A percentile compares a stretch with the other conserved stretches of the same genome.
Evolutionary conservation across 2,329 filamentous ascomycete species (phyloP).

Genomic region (Sporothrix inflata): DNA sequence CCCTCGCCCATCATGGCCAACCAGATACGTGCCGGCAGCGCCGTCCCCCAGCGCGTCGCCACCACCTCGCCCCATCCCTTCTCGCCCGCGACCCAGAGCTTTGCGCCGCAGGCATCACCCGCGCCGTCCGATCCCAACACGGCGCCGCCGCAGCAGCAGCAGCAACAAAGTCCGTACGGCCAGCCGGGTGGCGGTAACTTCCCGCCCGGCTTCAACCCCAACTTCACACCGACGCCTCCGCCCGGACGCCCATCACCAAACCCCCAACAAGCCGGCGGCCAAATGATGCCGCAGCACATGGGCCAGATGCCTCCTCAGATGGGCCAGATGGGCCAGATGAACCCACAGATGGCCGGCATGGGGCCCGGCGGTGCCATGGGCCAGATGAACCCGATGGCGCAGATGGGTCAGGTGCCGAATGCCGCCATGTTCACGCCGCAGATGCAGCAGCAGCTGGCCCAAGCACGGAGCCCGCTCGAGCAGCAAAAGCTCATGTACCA

Average conservation of each 20-base stretch:
- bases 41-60: constrained; percentile 76
- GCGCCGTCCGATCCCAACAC: constrained; percentile 74
- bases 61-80: constrained; percentile 93
- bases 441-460: constrained; percentile 46
- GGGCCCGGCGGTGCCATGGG: constrained; percentile 39
- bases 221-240: constrained; percentile 60
- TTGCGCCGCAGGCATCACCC: constrained; percentile 73
- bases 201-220: constrained; percentile 60
- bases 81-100: constrained; percentile 74
- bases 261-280: constrained; percentile 53
- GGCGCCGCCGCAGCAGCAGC: constrained; percentile 67
- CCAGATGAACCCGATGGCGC: constrained; percentile 44
- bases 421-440: constrained; percentile 41
- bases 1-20: constrained; percentile 91
- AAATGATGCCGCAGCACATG: constrained; percentile 59
- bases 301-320: constrained; percentile 38
- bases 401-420: constrained; percentile 47
- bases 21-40: constrained; percentile 69
- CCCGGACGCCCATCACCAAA: constrained; percentile 60
- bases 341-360: constrained; percentile 33
- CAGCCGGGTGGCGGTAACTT: constrained; percentile 58
- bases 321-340: constrained; percentile 42
- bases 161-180: constrained; percentile 68
- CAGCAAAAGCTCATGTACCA: constrained; percentile 81
- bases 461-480: constrained; percentile 62